Conservation (phyloP, 2,329 filamentous ascomycete genomes). For the Diaporthe aspalathi region DNA sequence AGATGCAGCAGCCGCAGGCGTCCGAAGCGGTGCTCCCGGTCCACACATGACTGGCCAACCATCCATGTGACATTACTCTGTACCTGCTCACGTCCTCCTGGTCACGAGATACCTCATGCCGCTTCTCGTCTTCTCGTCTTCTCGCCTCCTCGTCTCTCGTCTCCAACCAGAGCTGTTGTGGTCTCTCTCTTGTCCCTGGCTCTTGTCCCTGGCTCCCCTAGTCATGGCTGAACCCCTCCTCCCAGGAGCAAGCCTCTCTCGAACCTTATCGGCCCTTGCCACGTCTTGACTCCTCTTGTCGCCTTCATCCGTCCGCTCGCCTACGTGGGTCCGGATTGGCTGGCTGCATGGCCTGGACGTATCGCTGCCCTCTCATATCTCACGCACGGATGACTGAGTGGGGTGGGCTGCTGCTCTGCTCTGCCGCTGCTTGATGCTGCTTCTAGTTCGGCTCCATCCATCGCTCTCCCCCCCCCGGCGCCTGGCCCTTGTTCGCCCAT, state of each 20-base stretch:
- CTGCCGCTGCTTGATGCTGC: neutral
- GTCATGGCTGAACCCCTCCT: constrained; percentile 5
- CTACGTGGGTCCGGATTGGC: neutral
- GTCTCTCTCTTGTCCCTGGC: neutral
- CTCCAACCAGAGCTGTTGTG: neutral
- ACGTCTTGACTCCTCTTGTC: constrained; percentile 21
- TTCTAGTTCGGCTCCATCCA: constrained; percentile 17
- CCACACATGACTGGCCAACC: too few relatives aligned
- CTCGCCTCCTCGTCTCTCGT: neutral
- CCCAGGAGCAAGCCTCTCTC: neutral
- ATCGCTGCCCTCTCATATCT: neutral
- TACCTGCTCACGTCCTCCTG: neutral
- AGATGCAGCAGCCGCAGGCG: neutral
- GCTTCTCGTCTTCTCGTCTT: too few relatives aligned
- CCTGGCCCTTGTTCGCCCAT: constrained; percentile 15
- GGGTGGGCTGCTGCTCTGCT: neutral
- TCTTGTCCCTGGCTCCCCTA: neutral
- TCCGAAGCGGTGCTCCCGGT: constrained; percentile 25
- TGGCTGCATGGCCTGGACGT: constrained; percentile 5
- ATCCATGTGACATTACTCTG: neutral
- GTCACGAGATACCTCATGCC: neutral
- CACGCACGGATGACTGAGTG: neutral
- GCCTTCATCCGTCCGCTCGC: constrained; percentile 1
- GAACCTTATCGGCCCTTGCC: constrained; percentile 24
- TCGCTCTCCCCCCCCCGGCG: neutral